phyloP scores from a whole-genome alignment of 306 rosid genomes.

The Fragaria nilgerrensis region DNA sequence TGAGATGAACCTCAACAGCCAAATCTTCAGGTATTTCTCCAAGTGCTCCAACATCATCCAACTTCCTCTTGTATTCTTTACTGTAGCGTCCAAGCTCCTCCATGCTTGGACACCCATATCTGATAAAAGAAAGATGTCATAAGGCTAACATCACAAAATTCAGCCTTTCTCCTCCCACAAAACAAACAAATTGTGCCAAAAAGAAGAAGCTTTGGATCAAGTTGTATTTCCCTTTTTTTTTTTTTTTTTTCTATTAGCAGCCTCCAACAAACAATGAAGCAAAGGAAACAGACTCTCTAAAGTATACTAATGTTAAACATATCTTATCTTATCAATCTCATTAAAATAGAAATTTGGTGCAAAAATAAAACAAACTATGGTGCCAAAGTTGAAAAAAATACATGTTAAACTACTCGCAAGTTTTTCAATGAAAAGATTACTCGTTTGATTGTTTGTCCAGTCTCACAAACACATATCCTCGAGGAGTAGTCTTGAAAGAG shows the following conservation, averaged over 20 bases:
- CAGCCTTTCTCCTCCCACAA: neutral
- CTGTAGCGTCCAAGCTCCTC: constrained; percentile 77
- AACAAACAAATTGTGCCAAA: neutral
- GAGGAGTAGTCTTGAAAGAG: constrained; percentile 77
- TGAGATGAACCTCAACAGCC: constrained; percentile 67
- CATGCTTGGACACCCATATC: constrained; percentile 88
- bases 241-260: neutral
- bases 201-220: neutral
- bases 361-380: neutral
- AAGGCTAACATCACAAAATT: neutral
- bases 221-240: neutral
- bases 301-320: neutral
- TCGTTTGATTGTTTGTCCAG: constrained; percentile 70
- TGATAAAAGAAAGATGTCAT: constrained; percentile 29
- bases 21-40: constrained; percentile 84
- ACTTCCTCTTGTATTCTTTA: constrained; percentile 63
- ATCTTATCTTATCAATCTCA: neutral
- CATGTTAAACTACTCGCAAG: constrained; percentile 10
- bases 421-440: constrained; percentile 36
- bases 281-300: neutral
- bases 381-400: neutral
- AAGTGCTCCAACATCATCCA: constrained; percentile 73
- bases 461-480: constrained; percentile 77
- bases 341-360: neutral
- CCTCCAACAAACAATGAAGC: neutral